Base-by-base conservation (phyloP, 2,329 filamentous ascomycete species). In the Stagonosporopsis rhizophila region DNA sequence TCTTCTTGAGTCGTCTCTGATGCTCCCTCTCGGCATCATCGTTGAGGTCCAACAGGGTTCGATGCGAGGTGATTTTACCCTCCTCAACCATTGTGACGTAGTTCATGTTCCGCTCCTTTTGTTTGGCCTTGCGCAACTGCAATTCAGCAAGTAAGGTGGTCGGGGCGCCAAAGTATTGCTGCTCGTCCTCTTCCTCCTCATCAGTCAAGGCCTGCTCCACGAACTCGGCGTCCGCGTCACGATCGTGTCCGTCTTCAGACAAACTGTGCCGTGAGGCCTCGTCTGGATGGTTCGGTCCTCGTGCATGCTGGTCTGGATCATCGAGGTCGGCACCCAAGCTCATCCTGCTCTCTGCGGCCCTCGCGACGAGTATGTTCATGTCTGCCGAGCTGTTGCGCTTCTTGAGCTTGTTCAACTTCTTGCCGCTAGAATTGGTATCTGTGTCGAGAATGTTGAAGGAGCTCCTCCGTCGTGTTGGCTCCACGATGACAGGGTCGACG, bases 81-180 rank as follows among this genome's bases (percentile, higher is more conserved):
- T 89, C 87, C 19, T 89, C 88, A 64, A 81, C 84, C 1, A 82
- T 79, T 14, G 83, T 85, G 28, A 85, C 82, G 20, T 88, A 83
- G 14, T 89, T 89, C 20, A 87, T 85, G 27, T 89, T 95, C 32
- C 95, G 87, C 59, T 88, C 82, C 75, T 91, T 93, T 68, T 96
- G 89, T 66, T 96, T 90, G 57, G 91, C 88, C 73, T 99, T 98
- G 46, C 95, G 89, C 61, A 96, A 79, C 72, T 97, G 92, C 7
- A 99, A 81, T 73, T 99, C 95, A 0, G 95, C 95, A 22, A 99
- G 84, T 0, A 99, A 83, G 0, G 95, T 99, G 1, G 92, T 96
- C 0, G 95, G 95, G 4, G 88, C 84, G 0, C 90, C 91, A 49
- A 87, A 82, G 60, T 86, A 89, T 1, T 81, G 68, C 40, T 67